Evolutionary conservation across 805 yeast genomes (phyloP), one percentile per base, ranked within the genome.

Genomic region (Ogataea angusta): DNA sequence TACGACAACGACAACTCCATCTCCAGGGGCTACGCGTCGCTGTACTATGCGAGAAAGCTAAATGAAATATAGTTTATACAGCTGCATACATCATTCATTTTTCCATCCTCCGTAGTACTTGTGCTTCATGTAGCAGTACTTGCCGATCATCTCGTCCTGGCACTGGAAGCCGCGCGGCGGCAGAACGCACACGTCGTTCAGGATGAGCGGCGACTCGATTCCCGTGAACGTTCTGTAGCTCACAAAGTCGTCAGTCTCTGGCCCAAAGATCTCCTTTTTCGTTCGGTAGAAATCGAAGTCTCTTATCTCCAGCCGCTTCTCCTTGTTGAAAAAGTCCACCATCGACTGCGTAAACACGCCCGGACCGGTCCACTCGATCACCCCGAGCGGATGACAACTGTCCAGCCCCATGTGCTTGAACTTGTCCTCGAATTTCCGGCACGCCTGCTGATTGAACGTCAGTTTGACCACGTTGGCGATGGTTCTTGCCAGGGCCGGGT

Each of bases 331-430:
- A 52, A 73, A 74, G 9, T 57, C 56, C 54, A 73, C 63, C 4
- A 75, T 52, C 1, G 66, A 62, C 41, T 73, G 75, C 1, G 82
- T 74, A 66, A 76, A 76, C 16, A 64, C 50, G 2, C 73, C 79
- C 12, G 73, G 66, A 0, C 82, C 82, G 1, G 81, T 75, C 73
- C 80, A 72, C 41, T 63, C 65, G 42, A 72, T 62, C 30, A 75
- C 43, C 23, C 46, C 67, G 43, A 69, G 70, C 9, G 74, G 54
- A 49, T 14, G 54, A 36, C 47, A 72, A 48, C 22, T 56, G 21
- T 60, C 69, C 34, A 69, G 61, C 10, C 46, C 49, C 23, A 49
- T 35, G 2, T 48, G 36, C 5, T 42, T 62, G 29, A 38, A 50
- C 9, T 24, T 36, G 5, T 45, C 36, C 16, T 27, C 33, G 6